Evolutionary conservation across 2,329 filamentous ascomycete species (phyloP).

Genomic region (Trichophaea hybrida): DNA sequence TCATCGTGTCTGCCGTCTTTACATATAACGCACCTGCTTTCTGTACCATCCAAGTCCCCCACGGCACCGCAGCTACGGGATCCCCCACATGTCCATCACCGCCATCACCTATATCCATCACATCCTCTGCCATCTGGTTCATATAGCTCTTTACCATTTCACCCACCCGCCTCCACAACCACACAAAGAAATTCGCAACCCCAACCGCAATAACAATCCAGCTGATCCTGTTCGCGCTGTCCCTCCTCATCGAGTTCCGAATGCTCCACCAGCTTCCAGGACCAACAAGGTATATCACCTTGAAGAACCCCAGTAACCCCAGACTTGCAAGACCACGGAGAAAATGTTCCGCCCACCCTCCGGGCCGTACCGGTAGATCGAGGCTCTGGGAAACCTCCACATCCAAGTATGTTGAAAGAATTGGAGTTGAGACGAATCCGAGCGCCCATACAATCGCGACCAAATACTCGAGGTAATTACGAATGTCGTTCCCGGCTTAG

Average conservation of each 20-base stretch:
- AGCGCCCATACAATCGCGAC: constrained; percentile 60
- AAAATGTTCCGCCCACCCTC: constrained; percentile 69
- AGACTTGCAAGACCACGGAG: constrained; percentile 80
- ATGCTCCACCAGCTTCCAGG: constrained; percentile 68
- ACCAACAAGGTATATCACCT: constrained; percentile 58
- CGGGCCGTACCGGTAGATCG: constrained; percentile 37
- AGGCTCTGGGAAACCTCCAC: constrained; percentile 34
- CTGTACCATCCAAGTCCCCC: not conserved
- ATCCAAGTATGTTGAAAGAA: constrained; percentile 77
- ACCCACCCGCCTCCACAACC: constrained; percentile 65
- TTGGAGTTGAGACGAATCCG: constrained; percentile 83
- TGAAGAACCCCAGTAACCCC: constrained; percentile 71
- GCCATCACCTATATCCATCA: constrained; percentile 64
- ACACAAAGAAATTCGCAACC: constrained; percentile 61
- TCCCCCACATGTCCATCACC: not conserved
- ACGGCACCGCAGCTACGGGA: not conserved
- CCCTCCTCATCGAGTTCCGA: constrained; percentile 46
- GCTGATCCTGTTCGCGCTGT: constrained; percentile 63
- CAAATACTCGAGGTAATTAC: constrained; percentile 59
- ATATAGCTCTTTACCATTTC: constrained; percentile 58
- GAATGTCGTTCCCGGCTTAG: constrained; percentile 38
- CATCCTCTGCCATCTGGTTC: constrained; percentile 60
- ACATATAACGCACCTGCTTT: not conserved
- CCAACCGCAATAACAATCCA: constrained; percentile 69
- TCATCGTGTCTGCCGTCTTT: not conserved